Evolutionary conservation across 441 rosid species (phyloP).

Genomic region (Pelargonium australe): DNA sequence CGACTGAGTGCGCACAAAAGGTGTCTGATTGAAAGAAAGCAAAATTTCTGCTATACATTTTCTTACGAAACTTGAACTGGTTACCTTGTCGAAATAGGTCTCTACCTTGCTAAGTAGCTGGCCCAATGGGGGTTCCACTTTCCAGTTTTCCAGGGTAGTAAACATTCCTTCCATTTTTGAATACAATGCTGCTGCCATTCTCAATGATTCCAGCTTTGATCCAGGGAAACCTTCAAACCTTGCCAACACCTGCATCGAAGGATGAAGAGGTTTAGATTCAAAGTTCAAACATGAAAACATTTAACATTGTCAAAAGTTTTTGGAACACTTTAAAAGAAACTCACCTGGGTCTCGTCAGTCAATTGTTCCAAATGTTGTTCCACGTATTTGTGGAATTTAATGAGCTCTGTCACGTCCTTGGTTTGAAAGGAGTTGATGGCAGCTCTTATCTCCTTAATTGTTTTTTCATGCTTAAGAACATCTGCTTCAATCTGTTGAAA

Average conservation of each 20-base stretch:
- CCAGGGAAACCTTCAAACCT: constrained; percentile 19
- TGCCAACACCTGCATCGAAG: constrained; percentile 14
- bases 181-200: constrained; percentile 14
- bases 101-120: constrained; percentile 31
- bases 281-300: not conserved
- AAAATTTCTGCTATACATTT: not conserved
- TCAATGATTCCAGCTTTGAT: constrained; percentile 14
- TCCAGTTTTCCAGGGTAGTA: constrained; percentile 22
- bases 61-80: not conserved
- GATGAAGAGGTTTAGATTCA: not conserved
- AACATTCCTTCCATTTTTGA: constrained; percentile 11
- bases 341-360: constrained; percentile 17
- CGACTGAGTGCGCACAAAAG: too few relatives aligned
- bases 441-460: constrained; percentile 12
- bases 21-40: not conserved
- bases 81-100: constrained; percentile 35
- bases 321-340: not conserved
- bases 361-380: constrained; percentile 15
- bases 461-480: not conserved
- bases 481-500: constrained; percentile 20
- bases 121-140: constrained; percentile 26
- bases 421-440: constrained; percentile 11
- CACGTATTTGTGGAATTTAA: constrained; percentile 11
- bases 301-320: not conserved
- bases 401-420: constrained; percentile 17